Evolutionary conservation across 2,329 filamentous ascomycete species (phyloP).

Genomic region (Fusarium luffae): DNA sequence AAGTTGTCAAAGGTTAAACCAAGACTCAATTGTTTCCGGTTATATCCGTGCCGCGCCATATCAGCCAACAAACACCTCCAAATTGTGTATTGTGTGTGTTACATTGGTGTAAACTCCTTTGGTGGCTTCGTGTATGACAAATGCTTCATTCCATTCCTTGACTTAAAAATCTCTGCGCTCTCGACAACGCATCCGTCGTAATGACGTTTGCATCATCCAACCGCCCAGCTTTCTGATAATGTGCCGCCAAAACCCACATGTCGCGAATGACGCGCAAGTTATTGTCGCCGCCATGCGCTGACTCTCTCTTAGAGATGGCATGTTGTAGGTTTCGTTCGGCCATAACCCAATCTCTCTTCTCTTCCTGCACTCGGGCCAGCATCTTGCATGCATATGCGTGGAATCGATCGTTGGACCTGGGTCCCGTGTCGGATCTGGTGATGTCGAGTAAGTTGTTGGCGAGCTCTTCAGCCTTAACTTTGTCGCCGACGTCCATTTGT

Average conservation of each 20-base stretch:
- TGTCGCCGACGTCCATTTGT: constrained; percentile 53
- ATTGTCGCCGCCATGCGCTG: constrained; percentile 50
- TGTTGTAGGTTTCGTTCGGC: constrained; percentile 50
- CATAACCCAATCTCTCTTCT: constrained; percentile 46
- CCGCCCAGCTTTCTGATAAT: constrained; percentile 49
- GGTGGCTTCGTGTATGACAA: constrained; percentile 1
- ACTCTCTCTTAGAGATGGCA: constrained; percentile 51
- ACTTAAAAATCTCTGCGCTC: constrained; percentile 48
- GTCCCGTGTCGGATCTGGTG: constrained; percentile 39
- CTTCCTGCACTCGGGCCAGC: constrained; percentile 51
- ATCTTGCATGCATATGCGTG: constrained; percentile 55
- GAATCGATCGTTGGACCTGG: constrained; percentile 50
- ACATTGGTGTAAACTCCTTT: constrained; percentile 4
- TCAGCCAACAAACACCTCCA: constrained; percentile 13
- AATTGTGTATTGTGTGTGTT: constrained; percentile 2
- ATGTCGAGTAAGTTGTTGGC: constrained; percentile 46
- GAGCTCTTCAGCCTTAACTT: constrained; percentile 47
- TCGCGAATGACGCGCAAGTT: constrained; percentile 53
- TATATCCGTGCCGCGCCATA: constrained; percentile 2
- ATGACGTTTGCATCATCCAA: constrained; percentile 44
- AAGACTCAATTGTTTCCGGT: constrained; percentile 1
- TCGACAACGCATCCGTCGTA: constrained; percentile 49
- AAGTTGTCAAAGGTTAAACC: neutral
- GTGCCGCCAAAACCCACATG: constrained; percentile 53
- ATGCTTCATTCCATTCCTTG: constrained; percentile 32